Base-by-base conservation (phyloP, 768 basidiomycete species). In the Termitomyces sp. region DNA sequence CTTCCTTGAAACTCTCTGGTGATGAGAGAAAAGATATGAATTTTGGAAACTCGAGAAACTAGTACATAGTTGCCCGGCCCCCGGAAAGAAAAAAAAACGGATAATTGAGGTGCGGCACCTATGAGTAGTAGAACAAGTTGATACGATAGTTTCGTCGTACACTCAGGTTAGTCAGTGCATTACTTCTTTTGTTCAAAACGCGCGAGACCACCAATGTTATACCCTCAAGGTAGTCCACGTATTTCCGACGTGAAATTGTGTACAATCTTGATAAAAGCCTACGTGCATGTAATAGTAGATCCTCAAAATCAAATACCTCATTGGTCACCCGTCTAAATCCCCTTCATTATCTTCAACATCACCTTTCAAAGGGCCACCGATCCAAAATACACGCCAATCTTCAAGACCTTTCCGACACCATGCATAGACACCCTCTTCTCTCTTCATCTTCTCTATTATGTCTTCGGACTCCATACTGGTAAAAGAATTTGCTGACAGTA, bases 361-460 rank as follows among this genome's bases (percentile, higher is more conserved):
- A 5, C 69, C 69, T 26, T 64, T 69, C 38, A 67, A 70, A 62
- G 72, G 73, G 22, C 88, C 88, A 0, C 91, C 91, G 10, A 92
- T 71, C 91, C 91, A 94, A 66, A 93, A 85, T 13, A 93, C 81
- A 22, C 91, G 76, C 80, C 85, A 94, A 65, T 94, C 91, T 54
- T 84, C 81, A 3, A 75, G 60, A 16, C 86, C 90, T 65, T 86
- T 90, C 63, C 83, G 72, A 70, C 84, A 78, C 90, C 91, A 92
- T 0, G 82, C 90, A 67, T 93, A 94, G 5, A 88, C 70, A 6
- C 91, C 91, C 57, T 86, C 77, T 56, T 85, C 82, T 22, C 70
- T 71, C 64, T 75, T 77, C 66, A 84, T 65, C 63, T 72, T 68
- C 28, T 71, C 73, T 1, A 70, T 57, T 8, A 83, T 64, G 48